A percentile compares a stretch with the other conserved stretches of the same genome.
phyloP scores from a whole-genome alignment of 768 basidiomycete genomes.

The Galerina sulciceps region DNA sequence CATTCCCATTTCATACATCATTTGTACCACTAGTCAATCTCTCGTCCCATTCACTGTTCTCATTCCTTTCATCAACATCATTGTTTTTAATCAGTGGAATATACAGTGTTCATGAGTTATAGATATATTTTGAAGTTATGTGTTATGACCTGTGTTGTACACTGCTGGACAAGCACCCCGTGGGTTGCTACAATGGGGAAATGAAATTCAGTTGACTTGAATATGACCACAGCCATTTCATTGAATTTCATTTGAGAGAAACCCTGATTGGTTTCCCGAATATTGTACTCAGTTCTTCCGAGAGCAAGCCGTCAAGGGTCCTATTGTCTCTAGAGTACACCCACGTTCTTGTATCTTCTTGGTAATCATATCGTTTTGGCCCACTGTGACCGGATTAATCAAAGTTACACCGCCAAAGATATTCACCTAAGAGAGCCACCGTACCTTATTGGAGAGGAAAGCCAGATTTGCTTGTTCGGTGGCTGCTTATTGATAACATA shows the following conservation, averaged over 20 bases:
- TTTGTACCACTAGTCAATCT: conserved; percentile 10
- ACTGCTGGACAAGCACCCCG: too few relatives aligned
- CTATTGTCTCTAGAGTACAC: conserved; percentile 73
- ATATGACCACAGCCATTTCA: conserved; percentile 3
- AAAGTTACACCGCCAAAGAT: background rate
- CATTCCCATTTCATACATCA: background rate
- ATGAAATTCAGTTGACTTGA: background rate
- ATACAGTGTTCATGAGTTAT: too few relatives aligned
- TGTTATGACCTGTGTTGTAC: too few relatives aligned
- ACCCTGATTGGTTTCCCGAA: conserved; percentile 36
- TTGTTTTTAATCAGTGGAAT: conserved; percentile 6
- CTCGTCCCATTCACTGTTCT: conserved; percentile 2
- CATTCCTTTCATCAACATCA: background rate
- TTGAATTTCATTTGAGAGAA: conserved; percentile 18
- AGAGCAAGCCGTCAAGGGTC: conserved; percentile 64
- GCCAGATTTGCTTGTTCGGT: conserved; percentile 97
- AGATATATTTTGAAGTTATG: too few relatives aligned
- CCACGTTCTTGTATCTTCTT: conserved; percentile 62
- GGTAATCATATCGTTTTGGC: conserved; percentile 90
- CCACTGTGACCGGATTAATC: conserved; percentile 56
- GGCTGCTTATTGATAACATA: conserved; percentile 98
- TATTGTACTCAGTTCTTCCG: conserved; percentile 60
- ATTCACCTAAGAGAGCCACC: conserved; percentile 1
- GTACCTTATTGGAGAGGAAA: conserved; percentile 88
- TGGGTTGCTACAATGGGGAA: background rate